Evolutionary conservation across 192 early-diverging fungal genomes (phyloP).

Genomic region (Lobosporangium transversale): DNA sequence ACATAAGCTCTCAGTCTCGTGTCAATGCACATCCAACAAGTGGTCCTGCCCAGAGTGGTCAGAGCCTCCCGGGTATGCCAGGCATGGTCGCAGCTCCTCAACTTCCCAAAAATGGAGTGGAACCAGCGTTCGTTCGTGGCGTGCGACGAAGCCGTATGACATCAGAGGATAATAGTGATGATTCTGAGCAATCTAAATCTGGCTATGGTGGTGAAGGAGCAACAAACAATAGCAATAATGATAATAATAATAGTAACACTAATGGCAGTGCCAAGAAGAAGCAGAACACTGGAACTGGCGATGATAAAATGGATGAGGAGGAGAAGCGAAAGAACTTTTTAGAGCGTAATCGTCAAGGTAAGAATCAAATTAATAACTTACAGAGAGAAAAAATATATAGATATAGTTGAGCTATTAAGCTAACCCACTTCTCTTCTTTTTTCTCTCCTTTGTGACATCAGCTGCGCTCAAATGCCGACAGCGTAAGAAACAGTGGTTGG

Average conservation of each 20-base stretch:
- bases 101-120: slow-evolving; percentile 17
- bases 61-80: slow-evolving; percentile 27
- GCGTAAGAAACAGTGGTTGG: slow-evolving; percentile 91
- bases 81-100: slow-evolving; percentile 34
- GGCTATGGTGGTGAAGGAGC: slow-evolving; percentile 16
- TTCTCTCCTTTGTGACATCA: slow-evolving; percentile 1
- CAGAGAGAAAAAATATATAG: no score
- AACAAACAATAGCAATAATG: no score
- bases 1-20: slow-evolving; percentile 5
- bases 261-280: slow-evolving; percentile 17
- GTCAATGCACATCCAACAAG: background rate
- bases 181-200: slow-evolving; percentile 39
- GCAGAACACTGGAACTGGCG: slow-evolving; percentile 9
- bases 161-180: slow-evolving; percentile 34
- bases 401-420: no score
- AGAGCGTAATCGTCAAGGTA: slow-evolving; percentile 88
- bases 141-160: slow-evolving; percentile 14
- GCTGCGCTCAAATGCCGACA: slow-evolving; percentile 93
- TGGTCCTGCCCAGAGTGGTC: slow-evolving; percentile 17
- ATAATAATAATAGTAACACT: no score
- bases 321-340: slow-evolving; percentile 84
- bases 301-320: slow-evolving; percentile 56
- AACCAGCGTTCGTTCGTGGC: slow-evolving; percentile 30
- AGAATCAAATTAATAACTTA: no score
- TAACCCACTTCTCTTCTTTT: background rate